Evolutionary conservation across 169 alveolate species (phyloP), one percentile per base, ranked within the genome.

Genomic region (Sarcocystis neurona): DNA sequence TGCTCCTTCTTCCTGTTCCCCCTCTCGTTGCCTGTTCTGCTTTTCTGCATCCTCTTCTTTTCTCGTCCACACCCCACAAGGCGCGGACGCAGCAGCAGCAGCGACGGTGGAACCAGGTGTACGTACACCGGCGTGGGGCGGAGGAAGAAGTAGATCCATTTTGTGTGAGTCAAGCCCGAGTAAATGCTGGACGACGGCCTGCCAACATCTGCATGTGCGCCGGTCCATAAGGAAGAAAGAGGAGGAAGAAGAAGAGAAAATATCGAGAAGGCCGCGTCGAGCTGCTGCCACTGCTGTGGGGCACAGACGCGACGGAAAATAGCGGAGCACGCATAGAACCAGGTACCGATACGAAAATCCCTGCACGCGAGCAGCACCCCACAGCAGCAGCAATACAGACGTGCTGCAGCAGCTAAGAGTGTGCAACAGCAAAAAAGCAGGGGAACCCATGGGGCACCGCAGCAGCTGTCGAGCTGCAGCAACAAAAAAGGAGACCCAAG

Each of bases 41-140:
- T n/a, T n/a, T n/a, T n/a, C n/a, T n/a, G n/a, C n/a, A n/a, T n/a
- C n/a, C n/a, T n/a, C n/a, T n/a, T n/a, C n/a, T n/a, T n/a, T n/a
- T n/a, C n/a, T n/a, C n/a, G n/a, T n/a, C n/a, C n/a, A n/a, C n/a
- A n/a, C n/a, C n/a, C n/a, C n/a, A n/a, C n/a, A n/a, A n/a, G n/a
- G n/a, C n/a, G n/a, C n/a, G n/a, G n/a, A n/a, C n/a, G n/a, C n/a
- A n/a, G n/a, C n/a, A n/a, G n/a, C n/a, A n/a, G n/a, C n/a, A n/a
- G n/a, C n/a, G n/a, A n/a, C n/a, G n/a, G n/a, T n/a, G n/a, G n/a
- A n/a, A n/a, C n/a, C n/a, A 10, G 43, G 1, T 63, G 20, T 10
- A 20, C 75, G 27, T 63, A 63, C 89, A 8, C 89, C 89, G 12
- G 89, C 80, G 47, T 84, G 68, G 0, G 89, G 89, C 58, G 89